Base-by-base conservation (phyloP, 75 land plant species). In the Pinus tabuliformis region DNA sequence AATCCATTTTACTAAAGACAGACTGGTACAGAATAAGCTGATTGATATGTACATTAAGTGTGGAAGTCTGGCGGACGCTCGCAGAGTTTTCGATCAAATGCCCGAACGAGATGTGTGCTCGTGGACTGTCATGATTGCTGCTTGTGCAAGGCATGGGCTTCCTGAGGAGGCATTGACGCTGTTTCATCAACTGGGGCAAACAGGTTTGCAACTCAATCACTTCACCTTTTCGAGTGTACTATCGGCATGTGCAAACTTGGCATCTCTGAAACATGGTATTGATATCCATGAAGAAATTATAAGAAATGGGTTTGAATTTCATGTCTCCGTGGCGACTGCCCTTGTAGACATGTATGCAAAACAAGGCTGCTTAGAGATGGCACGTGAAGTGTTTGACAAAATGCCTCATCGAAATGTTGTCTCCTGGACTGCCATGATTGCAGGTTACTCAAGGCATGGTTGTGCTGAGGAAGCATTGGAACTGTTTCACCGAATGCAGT, bases 1-100 rank as follows among this genome's bases (percentile, higher is more conserved):
- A 49, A 30, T 85, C 37, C 59, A 78, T 24, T 57, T 45, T 26
- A 81, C 73, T 68, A 80, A 1, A 33, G 33, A 33, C 33, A 33
- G 82, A 24, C 82, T 76, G 20, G 58, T 89, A 11, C 33, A 71
- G 11, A 90, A 88, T 64, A 74, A 86, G 20, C 84, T 93, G n/a
- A 81, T 93, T 61, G 82, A 81, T 60, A 59, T 93, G 49, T 93
- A 93, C 78, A 76, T 80, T 2, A 93, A 93, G 59, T 85, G 72
- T 21, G 93, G 93, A 18, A 85, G 76, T 7, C 8, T 33, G 33
- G 33, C 33, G 33, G 33, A 33, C 1, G 33, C 33, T 33, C 33
- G 33, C 33, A 33, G 33, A 49, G 76, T 90, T 14, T 93, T 90
- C 68, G 70, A 81, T 0, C 17, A 26, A 3, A 84, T 93, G 86